Base-by-base conservation (phyloP, 2,329 filamentous ascomycete genomes). In the Sphaerulina populicola region DNA sequence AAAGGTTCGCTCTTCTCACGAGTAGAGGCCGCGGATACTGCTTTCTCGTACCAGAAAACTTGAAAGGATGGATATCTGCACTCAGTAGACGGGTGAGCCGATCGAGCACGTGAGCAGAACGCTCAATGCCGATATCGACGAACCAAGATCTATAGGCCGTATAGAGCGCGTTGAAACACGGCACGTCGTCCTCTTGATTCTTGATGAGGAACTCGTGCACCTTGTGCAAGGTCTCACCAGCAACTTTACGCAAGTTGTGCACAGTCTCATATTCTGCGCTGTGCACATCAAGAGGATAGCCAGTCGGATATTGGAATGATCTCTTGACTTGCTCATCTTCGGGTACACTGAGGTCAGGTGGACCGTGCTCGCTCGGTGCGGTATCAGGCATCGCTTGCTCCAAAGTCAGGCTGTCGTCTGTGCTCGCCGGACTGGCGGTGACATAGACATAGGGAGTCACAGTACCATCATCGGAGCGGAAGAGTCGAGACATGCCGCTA, bases 71-170 rank as follows among this genome's bases (percentile, higher is more conserved):
- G 54, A 90, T 85, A 62, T 98, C 93, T 5, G 88, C 84, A 61
- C 84, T 83, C 65, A 96, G 85, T 1, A 98, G 78, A 47, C 89
- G 81, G 4, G 86, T 81, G 11, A 97, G 83, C 15, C 93, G 79
- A 66, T 98, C 93, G 8, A 97, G 75, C 1, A 94, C 87, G 66
- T 96, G 93, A 0, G 93, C 91, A 14, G 91, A 96, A 53, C 91
- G 80, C 70, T 98, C 93, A 54, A 96, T 94, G 14, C 94, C 93
- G 37, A 98, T 90, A 63, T 98, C 93, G 1, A 94, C 89, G 62
- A 98, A 97, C 89, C 90, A 98, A 7, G 88, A 93, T 39, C 88
- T 79, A 67, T 96, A 98, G 1, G 91, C 88, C 18, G 86, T 86
- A 69, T 95, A 98, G 2, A 98, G 72, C 0, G 90, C 82, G 21